A percentile compares a stretch with the other conserved stretches of the same genome.
Evolutionary conservation across 1,284 basidiomycete species (phyloP).

Genomic region (Fomitopsis pinicola): DNA sequence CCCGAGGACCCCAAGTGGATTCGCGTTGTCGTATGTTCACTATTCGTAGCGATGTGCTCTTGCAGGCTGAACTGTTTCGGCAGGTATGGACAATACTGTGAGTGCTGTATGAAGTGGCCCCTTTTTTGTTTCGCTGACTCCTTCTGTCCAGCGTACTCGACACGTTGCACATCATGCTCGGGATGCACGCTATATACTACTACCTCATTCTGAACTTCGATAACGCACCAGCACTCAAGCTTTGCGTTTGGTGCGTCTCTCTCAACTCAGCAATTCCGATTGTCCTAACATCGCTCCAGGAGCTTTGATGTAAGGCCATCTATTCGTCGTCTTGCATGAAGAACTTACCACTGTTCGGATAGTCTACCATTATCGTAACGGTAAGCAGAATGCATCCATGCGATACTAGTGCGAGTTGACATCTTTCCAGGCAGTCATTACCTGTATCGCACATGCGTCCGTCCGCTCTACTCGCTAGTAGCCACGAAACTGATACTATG

Average conservation of each 20-base stretch:
- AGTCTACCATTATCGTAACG: no score
- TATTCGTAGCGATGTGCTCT: no score
- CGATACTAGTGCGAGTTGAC: constrained; percentile 9
- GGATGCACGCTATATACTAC: constrained; percentile 15
- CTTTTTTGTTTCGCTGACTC: not conserved
- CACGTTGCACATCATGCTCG: constrained; percentile 9
- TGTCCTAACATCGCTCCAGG: not conserved
- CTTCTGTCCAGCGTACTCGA: constrained; percentile 1
- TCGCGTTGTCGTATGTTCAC: not conserved
- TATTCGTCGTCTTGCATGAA: not conserved
- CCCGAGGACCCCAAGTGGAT: constrained; percentile 7
- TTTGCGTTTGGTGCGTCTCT: constrained; percentile 8
- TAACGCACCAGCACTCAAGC: constrained; percentile 2
- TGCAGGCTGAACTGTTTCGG: not conserved
- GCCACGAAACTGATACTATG: no score
- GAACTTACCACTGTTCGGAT: no score
- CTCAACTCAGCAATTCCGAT: not conserved
- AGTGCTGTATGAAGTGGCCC: not conserved
- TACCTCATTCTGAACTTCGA: constrained; percentile 15
- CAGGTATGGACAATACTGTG: constrained; percentile 11
- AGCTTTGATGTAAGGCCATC: constrained; percentile 10
- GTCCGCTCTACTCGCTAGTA: not conserved
- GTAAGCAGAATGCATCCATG: no score
- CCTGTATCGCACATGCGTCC: constrained; percentile 8
- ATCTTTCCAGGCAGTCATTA: constrained; percentile 9